A percentile compares a stretch with the other conserved stretches of the same genome.
These are phyloP conservation scores for Holtermanniella nyarrowii DNA, from an alignment of 768 basidiomycete species.

Conservation along the genomic window DNA sequence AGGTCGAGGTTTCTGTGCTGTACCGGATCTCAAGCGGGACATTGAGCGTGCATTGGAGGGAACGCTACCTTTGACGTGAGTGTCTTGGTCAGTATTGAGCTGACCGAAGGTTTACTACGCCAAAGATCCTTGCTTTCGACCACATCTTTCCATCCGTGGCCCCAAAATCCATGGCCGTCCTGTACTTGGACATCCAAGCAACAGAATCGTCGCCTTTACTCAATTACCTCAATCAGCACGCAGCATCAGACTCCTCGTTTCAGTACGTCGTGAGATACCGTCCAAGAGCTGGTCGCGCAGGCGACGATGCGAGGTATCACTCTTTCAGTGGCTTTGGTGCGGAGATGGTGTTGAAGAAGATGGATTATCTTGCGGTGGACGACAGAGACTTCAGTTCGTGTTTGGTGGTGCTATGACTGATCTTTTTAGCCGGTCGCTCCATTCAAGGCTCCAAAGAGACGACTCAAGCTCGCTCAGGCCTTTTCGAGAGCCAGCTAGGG, in stretches of 20 bases:
- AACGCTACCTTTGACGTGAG: slow-evolving; percentile 13
- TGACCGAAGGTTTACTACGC: too few relatives aligned
- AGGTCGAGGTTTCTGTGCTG: slow-evolving; percentile 32
- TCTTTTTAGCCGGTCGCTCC: too few relatives aligned
- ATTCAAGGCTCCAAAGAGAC: too few relatives aligned
- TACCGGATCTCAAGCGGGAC: slow-evolving; percentile 26
- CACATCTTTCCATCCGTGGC: slow-evolving; percentile 47
- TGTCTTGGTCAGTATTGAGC: too few relatives aligned
- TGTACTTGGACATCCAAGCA: slow-evolving; percentile 63
- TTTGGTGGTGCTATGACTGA: too few relatives aligned
- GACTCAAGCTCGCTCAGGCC: too few relatives aligned
- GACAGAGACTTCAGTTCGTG: slow-evolving; percentile 49
- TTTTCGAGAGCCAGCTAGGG: slow-evolving; percentile 1
- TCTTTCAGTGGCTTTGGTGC: slow-evolving; percentile 84
- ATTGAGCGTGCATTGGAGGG: slow-evolving; percentile 33
- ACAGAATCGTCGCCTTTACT: slow-evolving; percentile 64
- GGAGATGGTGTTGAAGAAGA: slow-evolving; percentile 86
- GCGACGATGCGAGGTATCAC: not conserved
- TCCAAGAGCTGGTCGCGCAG: slow-evolving; percentile 34
- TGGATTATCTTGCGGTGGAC: slow-evolving; percentile 88
- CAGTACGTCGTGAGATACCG: slow-evolving; percentile 69
- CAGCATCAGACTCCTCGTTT: slow-evolving; percentile 47
- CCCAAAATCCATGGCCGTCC: slow-evolving; percentile 51
- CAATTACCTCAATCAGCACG: slow-evolving; percentile 50
- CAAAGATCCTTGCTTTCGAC: too few relatives aligned